These are phyloP conservation scores for Colletotrichum lindemuthianum DNA, from an alignment of 2,329 filamentous ascomycete genomes.

Conservation along the genomic window DNA sequence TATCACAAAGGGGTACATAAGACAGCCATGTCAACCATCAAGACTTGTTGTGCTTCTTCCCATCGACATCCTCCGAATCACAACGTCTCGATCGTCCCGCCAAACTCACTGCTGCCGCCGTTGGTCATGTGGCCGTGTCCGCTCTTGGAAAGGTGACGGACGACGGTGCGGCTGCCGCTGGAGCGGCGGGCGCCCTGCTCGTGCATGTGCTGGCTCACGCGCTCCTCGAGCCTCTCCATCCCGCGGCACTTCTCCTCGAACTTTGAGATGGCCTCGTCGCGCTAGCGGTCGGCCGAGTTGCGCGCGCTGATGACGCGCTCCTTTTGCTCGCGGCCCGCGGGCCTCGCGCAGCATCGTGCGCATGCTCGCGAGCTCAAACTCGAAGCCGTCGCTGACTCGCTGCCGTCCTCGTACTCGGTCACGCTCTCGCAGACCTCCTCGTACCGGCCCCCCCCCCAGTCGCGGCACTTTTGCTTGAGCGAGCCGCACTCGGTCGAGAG, in stretches of 20 bases:
- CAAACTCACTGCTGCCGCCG: neutral
- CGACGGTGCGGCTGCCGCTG: neutral
- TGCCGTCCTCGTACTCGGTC: conserved; percentile 30
- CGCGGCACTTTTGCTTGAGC: conserved; percentile 24
- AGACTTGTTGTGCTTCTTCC: no score
- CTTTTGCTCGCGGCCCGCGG: conserved; percentile 30
- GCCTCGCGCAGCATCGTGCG: conserved; percentile 26
- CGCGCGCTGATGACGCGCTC: conserved; percentile 24
- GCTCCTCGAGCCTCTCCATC: conserved; percentile 31
- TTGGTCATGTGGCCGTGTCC: neutral
- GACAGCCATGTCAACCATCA: no score
- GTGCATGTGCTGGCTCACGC: conserved; percentile 23
- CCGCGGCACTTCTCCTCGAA: conserved; percentile 28
- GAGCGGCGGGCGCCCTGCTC: conserved; percentile 9
- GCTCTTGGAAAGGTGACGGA: conserved; percentile 2
- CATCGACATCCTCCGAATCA: no score
- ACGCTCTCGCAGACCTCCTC: conserved; percentile 32
- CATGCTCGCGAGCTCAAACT: conserved; percentile 25
- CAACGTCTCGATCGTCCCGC: neutral
- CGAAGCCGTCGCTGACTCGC: conserved; percentile 22
- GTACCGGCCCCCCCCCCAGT: conserved; percentile 22
- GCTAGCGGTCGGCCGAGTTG: conserved; percentile 27
- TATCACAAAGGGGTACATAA: neutral
- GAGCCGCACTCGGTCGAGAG: conserved; percentile 15
- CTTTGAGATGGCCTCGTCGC: conserved; percentile 12